Conservation (phyloP, 352 stramenopile species). For the Pythium sukuiense region DNA sequence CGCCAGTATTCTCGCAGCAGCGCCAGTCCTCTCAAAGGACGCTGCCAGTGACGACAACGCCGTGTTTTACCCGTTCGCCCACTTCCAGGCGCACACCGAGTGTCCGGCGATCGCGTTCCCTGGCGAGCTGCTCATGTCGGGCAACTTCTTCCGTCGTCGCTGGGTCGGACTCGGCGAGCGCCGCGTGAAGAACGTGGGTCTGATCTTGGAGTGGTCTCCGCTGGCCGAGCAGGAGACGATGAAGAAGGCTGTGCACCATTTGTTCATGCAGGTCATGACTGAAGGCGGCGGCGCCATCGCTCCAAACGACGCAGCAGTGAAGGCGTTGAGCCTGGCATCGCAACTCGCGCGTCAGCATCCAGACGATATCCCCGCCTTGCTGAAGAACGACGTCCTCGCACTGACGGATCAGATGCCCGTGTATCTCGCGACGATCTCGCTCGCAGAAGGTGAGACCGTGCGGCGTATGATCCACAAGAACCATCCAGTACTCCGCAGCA, state of each 20-base stretch:
- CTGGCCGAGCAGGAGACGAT: constrained; percentile 71
- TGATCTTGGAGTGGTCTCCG: constrained; percentile 89
- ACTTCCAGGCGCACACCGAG: constrained; percentile 76
- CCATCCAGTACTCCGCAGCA: constrained; percentile 71
- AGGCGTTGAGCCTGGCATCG: constrained; percentile 37
- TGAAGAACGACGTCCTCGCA: constrained; percentile 47
- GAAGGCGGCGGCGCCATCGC: constrained; percentile 29
- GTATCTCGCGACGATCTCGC: constrained; percentile 94
- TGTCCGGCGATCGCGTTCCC: constrained; percentile 80
- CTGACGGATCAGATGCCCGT: constrained; percentile 46
- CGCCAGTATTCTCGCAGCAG: constrained; percentile 41
- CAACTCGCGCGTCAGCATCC: constrained; percentile 29
- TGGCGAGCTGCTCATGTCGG: constrained; percentile 67
- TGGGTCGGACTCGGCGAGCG: constrained; percentile 88
- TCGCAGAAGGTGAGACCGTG: constrained; percentile 97
- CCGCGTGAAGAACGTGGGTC: constrained; percentile 86
- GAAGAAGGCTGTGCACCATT: constrained; percentile 59
- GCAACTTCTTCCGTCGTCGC: constrained; percentile 86
- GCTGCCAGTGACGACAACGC: constrained; percentile 41
- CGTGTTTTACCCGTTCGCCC: constrained; percentile 76
- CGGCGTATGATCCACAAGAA: constrained; percentile 94
- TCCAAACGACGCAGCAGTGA: constrained; percentile 73
- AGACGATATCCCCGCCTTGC: constrained; percentile 21
- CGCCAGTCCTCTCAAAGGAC: neutral
- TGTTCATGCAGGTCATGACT: constrained; percentile 58